These are phyloP conservation scores for Nicotiana undulata DNA, from an alignment of 257 asterid genomes.

Conservation along the genomic window DNA sequence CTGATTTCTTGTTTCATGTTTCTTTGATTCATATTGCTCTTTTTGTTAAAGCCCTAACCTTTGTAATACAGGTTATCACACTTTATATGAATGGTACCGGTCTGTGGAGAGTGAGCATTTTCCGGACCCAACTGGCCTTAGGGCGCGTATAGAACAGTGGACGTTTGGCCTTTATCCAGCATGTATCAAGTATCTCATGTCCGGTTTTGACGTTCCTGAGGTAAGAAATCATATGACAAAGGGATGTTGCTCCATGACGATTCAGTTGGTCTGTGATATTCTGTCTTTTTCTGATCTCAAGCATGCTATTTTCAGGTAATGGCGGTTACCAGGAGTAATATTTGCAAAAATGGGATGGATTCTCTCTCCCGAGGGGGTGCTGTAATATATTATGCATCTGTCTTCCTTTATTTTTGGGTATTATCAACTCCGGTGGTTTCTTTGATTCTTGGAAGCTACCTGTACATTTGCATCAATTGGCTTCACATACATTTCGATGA, in stretches of 20 bases:
- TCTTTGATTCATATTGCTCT: background rate
- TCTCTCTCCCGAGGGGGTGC: conserved; percentile 79
- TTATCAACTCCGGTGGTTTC: conserved; percentile 96
- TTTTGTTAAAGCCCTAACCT: background rate
- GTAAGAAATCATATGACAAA: conserved; percentile 18
- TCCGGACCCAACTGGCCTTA: conserved; percentile 96
- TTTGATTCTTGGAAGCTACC: conserved; percentile 90
- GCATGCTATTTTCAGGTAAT: conserved; percentile 50
- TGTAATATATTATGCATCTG: conserved; percentile 80
- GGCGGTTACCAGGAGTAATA: conserved; percentile 85
- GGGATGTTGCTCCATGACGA: background rate
- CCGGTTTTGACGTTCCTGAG: conserved; percentile 97
- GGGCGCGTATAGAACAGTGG: conserved; percentile 93
- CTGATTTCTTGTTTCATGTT: background rate
- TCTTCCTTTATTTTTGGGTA: conserved; percentile 97
- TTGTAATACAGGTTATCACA: conserved; percentile 70
- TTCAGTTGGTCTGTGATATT: background rate
- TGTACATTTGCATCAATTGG: conserved; percentile 92
- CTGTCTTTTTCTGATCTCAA: background rate
- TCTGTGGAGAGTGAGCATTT: conserved; percentile 91
- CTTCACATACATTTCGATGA: conserved; percentile 95
- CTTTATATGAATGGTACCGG: conserved; percentile 85
- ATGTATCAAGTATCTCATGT: conserved; percentile 94
- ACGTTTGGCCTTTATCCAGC: conserved; percentile 98
- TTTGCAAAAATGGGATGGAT: conserved; percentile 86